These are phyloP conservation scores for Drechmeria coniospora DNA, from an alignment of 2,329 filamentous ascomycete species.

Conservation along the genomic window DNA sequence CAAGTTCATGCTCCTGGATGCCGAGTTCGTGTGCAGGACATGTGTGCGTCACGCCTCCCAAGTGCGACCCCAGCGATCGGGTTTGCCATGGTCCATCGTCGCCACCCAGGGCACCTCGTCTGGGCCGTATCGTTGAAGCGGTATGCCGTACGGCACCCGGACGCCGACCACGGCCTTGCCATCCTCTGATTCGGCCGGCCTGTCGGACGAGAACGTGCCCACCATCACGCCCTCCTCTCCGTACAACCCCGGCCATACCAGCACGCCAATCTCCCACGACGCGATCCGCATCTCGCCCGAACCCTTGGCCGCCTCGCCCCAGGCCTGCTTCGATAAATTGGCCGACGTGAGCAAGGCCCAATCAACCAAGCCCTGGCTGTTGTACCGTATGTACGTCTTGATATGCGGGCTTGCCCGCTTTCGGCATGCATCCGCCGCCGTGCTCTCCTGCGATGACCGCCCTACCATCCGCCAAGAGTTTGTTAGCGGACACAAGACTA, in stretches of 20 bases:
- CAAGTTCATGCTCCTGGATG: too few relatives aligned
- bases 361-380: constrained; percentile 40
- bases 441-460: constrained; percentile 6
- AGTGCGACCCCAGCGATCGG: constrained; percentile 40
- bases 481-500: too few relatives aligned
- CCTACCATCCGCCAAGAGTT: too few relatives aligned
- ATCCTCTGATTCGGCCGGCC: constrained; percentile 23
- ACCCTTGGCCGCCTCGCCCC: constrained; percentile 50
- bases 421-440: constrained; percentile 37
- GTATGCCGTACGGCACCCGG: constrained; percentile 71
- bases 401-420: constrained; percentile 68
- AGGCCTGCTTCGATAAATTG: constrained; percentile 81
- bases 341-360: constrained; percentile 85
- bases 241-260: constrained; percentile 60
- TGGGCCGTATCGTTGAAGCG: constrained; percentile 47
- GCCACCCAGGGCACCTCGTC: constrained; percentile 67
- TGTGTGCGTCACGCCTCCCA: too few relatives aligned
- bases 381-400: constrained; percentile 70
- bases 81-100: constrained; percentile 39
- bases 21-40: too few relatives aligned
- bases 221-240: constrained; percentile 43
- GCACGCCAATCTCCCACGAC: constrained; percentile 71
- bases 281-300: constrained; percentile 52
- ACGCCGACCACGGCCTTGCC: constrained; percentile 41
- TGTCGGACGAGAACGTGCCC: constrained; percentile 49